Percentiles rank a stretch among this genome's conserved stretches.
Evolutionary conservation across 352 stramenopile genomes (phyloP).

Genomic region (Globisporangium perplexum): DNA sequence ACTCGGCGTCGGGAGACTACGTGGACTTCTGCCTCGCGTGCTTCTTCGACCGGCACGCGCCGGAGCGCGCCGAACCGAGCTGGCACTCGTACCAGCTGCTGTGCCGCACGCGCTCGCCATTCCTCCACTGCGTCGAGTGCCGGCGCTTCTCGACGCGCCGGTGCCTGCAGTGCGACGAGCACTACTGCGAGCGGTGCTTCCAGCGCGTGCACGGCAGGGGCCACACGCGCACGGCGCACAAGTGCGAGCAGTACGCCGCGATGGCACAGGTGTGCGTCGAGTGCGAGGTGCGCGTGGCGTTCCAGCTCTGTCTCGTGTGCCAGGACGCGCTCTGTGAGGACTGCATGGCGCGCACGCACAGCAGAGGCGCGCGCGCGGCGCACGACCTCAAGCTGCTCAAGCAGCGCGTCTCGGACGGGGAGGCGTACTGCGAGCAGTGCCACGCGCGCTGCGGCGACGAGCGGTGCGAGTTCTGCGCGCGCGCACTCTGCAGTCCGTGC

Average conservation of each 20-base stretch:
- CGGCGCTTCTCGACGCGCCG: slow-evolving; percentile 45
- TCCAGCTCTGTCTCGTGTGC: slow-evolving; percentile 57
- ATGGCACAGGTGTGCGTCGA: slow-evolving; percentile 61
- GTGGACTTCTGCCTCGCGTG: slow-evolving; percentile 71
- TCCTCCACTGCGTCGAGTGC: slow-evolving; percentile 75
- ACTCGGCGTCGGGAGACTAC: slow-evolving; percentile 48
- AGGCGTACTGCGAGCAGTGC: slow-evolving; percentile 67
- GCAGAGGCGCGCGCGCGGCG: slow-evolving; percentile 24
- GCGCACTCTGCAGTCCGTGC: slow-evolving; percentile 53
- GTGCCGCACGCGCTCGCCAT: slow-evolving; percentile 21
- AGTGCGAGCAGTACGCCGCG: slow-evolving; percentile 50
- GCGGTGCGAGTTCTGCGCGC: slow-evolving; percentile 47
- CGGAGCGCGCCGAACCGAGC: slow-evolving; percentile 16
- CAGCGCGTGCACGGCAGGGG: slow-evolving; percentile 54
- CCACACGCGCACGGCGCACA: slow-evolving; percentile 46
- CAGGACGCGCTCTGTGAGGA: slow-evolving; percentile 60
- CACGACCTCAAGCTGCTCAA: slow-evolving; percentile 45
- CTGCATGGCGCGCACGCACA: slow-evolving; percentile 60
- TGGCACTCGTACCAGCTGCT: slow-evolving; percentile 66
- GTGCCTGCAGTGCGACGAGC: slow-evolving; percentile 69
- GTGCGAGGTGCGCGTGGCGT: slow-evolving; percentile 65
- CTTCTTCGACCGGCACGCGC: slow-evolving; percentile 56
- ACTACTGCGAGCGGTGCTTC: slow-evolving; percentile 81
- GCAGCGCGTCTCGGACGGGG: slow-evolving; percentile 21
- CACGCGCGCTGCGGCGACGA: slow-evolving; percentile 40